A percentile compares a stretch with the other conserved stretches of the same genome.
These are phyloP conservation scores for Diatrype stigma DNA, from an alignment of 2,329 filamentous ascomycete genomes.

Conservation along the genomic window DNA sequence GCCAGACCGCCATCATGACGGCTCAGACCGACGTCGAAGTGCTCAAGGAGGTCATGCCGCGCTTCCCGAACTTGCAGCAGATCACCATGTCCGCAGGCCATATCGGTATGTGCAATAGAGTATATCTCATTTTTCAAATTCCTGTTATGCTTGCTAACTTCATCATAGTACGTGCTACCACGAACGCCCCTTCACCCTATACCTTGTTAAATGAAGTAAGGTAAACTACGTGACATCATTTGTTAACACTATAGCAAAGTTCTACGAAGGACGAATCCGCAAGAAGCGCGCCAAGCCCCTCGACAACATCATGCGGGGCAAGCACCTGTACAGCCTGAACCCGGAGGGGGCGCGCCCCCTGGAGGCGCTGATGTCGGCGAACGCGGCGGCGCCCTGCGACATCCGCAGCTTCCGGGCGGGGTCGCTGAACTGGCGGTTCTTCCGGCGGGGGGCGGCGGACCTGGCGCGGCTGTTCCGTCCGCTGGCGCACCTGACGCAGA, in stretches of 20 bases:
- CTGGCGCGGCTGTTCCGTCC: constrained; percentile 16
- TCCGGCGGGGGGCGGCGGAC: constrained; percentile 11
- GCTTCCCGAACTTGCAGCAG: constrained; percentile 16
- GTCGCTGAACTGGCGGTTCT: constrained; percentile 20
- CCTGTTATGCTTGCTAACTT: too few relatives aligned
- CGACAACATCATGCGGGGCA: constrained; percentile 3
- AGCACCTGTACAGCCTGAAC: neutral
- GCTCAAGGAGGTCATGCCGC: constrained; percentile 17
- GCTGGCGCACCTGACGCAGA: constrained; percentile 16
- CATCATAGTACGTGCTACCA: too few relatives aligned
- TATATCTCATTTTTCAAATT: neutral
- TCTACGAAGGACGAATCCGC: constrained; percentile 5
- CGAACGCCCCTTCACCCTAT: too few relatives aligned
- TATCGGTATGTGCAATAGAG: neutral
- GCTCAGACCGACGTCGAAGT: constrained; percentile 10
- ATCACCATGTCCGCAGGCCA: constrained; percentile 16
- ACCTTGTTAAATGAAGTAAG: too few relatives aligned
- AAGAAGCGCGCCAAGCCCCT: constrained; percentile 9
- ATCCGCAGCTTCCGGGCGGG: constrained; percentile 16
- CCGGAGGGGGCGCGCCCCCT: constrained; percentile 19
- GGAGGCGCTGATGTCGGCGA: constrained; percentile 19
- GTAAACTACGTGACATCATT: too few relatives aligned
- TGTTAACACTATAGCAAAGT: neutral
- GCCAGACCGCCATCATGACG: constrained; percentile 13
- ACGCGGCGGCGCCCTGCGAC: constrained; percentile 10